These are phyloP conservation scores for Morella rubra DNA, from an alignment of 306 rosid genomes.

Conservation along the genomic window DNA sequence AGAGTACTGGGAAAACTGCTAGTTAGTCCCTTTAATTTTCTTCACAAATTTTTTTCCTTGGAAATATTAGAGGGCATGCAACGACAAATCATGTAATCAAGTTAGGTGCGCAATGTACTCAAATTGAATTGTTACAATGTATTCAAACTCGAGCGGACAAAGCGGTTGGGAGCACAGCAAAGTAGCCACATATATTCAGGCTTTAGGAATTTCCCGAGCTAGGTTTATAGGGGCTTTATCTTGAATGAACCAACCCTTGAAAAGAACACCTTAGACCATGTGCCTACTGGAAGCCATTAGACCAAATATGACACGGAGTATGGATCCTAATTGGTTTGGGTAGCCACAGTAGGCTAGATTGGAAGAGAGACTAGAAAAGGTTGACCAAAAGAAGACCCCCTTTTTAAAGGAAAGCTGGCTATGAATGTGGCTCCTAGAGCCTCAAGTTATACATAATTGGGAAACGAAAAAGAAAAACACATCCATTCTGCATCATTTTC, in stretches of 20 bases:
- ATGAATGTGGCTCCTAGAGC: background rate
- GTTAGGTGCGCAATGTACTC: background rate
- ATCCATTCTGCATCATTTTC: background rate
- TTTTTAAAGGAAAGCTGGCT: background rate
- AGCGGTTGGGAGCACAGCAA: background rate
- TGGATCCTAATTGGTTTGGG: constrained; percentile 12
- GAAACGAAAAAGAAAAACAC: background rate
- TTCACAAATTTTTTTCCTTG: too few relatives aligned
- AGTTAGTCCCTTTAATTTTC: background rate
- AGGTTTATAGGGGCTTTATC: constrained; percentile 4
- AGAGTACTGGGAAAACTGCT: background rate
- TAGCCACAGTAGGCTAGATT: background rate
- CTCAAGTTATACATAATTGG: background rate
- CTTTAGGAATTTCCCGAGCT: background rate
- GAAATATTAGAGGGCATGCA: too few relatives aligned
- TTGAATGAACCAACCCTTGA: background rate
- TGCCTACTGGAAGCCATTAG: constrained; percentile 5
- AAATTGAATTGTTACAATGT: background rate
- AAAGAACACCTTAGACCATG: background rate
- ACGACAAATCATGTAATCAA: too few relatives aligned
- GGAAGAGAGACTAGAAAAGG: background rate
- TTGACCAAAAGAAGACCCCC: constrained; percentile 6
- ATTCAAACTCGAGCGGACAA: background rate
- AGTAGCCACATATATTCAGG: background rate
- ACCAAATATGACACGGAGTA: background rate